phyloP scores from a whole-genome alignment of 805 yeast species.

The Nakazawaea peltata region DNA sequence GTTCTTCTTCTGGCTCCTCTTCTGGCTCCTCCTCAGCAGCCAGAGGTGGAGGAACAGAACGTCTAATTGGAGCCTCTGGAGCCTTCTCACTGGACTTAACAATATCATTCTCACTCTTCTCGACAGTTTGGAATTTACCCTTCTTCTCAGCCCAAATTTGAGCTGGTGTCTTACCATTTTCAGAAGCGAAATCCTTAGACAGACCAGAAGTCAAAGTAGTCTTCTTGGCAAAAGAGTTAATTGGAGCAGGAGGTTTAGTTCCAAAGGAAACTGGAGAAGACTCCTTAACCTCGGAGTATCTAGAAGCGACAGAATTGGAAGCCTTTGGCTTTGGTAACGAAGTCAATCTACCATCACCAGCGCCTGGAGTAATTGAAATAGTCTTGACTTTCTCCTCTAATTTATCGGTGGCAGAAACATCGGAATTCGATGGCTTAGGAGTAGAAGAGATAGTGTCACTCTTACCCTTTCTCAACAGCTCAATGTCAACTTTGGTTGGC shows the following conservation, averaged over 20 bases:
- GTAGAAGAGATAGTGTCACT: constrained; percentile 36
- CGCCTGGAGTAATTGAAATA: constrained; percentile 17
- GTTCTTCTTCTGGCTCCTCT: constrained; percentile 19
- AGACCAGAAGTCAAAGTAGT: constrained; percentile 52
- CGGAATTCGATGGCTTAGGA: constrained; percentile 29
- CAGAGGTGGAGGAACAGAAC: too few relatives aligned
- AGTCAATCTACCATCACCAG: constrained; percentile 40
- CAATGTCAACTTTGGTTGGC: constrained; percentile 57
- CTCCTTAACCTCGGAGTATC: constrained; percentile 31
- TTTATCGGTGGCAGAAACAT: constrained; percentile 39
- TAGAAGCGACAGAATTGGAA: constrained; percentile 38
- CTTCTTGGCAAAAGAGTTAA: constrained; percentile 23
- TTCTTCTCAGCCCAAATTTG: constrained; percentile 92
- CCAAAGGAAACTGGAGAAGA: constrained; percentile 27
- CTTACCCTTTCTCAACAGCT: constrained; percentile 41
- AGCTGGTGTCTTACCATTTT: constrained; percentile 85
- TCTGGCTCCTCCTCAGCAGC: constrained; percentile 21
- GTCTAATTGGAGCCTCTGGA: constrained; percentile 6
- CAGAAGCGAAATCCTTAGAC: constrained; percentile 52
- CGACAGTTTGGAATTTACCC: constrained; percentile 49
- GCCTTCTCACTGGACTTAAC: constrained; percentile 13
- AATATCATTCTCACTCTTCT: constrained; percentile 22
- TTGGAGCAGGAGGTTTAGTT: constrained; percentile 22
- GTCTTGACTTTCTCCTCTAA: constrained; percentile 32
- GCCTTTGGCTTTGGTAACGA: constrained; percentile 60